These are phyloP conservation scores for Dichotomopilus funicola DNA, from an alignment of 2,329 filamentous ascomycete species.

Conservation along the genomic window DNA sequence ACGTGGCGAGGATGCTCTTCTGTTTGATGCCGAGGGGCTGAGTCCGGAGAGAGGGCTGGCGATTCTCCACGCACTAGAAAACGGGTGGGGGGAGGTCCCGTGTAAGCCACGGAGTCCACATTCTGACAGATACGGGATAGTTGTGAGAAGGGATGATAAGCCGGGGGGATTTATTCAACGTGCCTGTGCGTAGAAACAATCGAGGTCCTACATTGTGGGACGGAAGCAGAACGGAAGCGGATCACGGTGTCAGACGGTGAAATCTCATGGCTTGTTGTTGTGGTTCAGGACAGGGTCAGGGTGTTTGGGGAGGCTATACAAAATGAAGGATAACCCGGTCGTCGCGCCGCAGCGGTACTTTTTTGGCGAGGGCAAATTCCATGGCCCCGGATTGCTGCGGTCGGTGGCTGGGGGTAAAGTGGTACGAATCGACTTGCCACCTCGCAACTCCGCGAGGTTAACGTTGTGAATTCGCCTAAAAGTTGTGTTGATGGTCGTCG, in stretches of 20 bases:
- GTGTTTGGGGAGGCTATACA: constrained; percentile 37
- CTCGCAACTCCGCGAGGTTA: constrained; percentile 1
- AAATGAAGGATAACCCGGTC: constrained; percentile 73
- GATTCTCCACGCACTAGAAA: constrained; percentile 57
- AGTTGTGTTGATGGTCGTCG: not conserved
- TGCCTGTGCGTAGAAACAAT: constrained; percentile 88
- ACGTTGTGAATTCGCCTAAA: not conserved
- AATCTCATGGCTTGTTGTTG: not conserved
- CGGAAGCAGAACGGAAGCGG: constrained; percentile 5
- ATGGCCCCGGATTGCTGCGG: not conserved
- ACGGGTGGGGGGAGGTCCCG: no score
- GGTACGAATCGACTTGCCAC: constrained; percentile 1
- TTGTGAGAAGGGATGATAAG: not conserved
- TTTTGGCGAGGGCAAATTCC: constrained; percentile 7
- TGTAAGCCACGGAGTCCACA: constrained; percentile 2
- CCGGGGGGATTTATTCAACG: not conserved
- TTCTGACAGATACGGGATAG: not conserved
- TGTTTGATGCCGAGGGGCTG: constrained; percentile 80
- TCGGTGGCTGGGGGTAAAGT: not conserved
- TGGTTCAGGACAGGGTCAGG: not conserved
- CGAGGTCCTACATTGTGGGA: constrained; percentile 54
- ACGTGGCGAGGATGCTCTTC: constrained; percentile 87
- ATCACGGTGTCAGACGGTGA: constrained; percentile 8
- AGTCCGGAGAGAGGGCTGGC: constrained; percentile 64
- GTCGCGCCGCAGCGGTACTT: constrained; percentile 44